These are phyloP conservation scores for Colletotrichum plurivorum DNA, from an alignment of 2,329 filamentous ascomycete species.

Conservation along the genomic window DNA sequence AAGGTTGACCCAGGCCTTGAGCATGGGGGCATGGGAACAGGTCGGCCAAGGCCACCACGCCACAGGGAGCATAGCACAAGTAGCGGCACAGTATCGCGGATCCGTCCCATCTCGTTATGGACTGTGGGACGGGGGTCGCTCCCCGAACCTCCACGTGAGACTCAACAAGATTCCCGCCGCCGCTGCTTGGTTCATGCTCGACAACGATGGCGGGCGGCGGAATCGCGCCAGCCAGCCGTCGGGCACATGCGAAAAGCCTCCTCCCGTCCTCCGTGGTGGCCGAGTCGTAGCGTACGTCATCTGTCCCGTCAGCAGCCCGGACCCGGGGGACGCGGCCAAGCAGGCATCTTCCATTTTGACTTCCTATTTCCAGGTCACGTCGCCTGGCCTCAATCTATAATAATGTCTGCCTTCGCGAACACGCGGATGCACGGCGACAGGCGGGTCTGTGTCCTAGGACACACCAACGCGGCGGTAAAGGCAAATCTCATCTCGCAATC, in stretches of 20 bases:
- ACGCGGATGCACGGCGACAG: neutral
- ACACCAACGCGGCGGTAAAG: slow-evolving; percentile 7
- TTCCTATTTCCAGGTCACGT: neutral
- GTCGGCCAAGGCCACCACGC: slow-evolving; percentile 33
- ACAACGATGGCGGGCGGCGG: slow-evolving; percentile 30
- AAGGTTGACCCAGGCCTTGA: slow-evolving; percentile 33
- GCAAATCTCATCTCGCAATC: slow-evolving; percentile 20
- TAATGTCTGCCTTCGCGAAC: neutral
- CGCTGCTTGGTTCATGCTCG: slow-evolving; percentile 34
- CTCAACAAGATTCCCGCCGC: slow-evolving; percentile 36
- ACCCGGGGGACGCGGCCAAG: slow-evolving; percentile 27
- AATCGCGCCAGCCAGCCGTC: slow-evolving; percentile 20
- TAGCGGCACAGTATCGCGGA: slow-evolving; percentile 34
- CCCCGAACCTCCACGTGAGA: slow-evolving; percentile 32
- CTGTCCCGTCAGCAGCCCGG: slow-evolving; percentile 31
- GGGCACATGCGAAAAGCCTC: slow-evolving; percentile 23
- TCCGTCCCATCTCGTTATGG: slow-evolving; percentile 26
- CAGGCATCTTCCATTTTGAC: slow-evolving; percentile 38
- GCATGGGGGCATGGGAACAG: slow-evolving; percentile 37
- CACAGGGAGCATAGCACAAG: neutral
- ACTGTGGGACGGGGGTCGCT: slow-evolving; percentile 36
- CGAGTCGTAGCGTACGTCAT: slow-evolving; percentile 40
- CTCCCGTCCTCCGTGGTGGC: slow-evolving; percentile 9
- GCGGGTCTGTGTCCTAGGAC: no score
- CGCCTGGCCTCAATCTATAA: neutral